Percentiles rank a stretch among this genome's conserved stretches.
These are phyloP conservation scores for Platismatia glauca DNA, from an alignment of 495 filamentous ascomycete genomes.

Conservation along the genomic window DNA sequence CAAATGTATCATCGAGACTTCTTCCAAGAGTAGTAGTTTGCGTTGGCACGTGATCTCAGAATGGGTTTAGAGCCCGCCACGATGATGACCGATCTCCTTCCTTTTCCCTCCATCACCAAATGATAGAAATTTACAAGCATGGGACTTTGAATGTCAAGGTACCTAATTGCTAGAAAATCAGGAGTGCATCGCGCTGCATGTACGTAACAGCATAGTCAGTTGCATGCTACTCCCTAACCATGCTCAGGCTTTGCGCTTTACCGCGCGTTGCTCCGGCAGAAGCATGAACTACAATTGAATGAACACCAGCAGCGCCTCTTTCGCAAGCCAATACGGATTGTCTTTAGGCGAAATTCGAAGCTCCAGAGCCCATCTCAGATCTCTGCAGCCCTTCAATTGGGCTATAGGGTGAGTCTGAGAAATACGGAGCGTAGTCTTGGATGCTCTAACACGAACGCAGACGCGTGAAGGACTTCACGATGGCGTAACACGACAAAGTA, in stretches of 20 bases:
- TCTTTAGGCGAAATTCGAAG: slow-evolving; percentile 49
- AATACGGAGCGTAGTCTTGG: neutral
- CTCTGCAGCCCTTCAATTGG: slow-evolving; percentile 48
- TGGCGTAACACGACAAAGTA: neutral
- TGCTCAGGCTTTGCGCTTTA: slow-evolving; percentile 63
- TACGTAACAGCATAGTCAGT: slow-evolving; percentile 29
- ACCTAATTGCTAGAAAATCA: slow-evolving; percentile 38
- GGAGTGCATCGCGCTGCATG: slow-evolving; percentile 56
- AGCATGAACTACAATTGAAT: slow-evolving; percentile 38
- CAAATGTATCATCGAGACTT: neutral
- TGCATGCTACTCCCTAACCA: slow-evolving; percentile 14
- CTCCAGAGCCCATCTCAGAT: slow-evolving; percentile 48
- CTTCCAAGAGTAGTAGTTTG: neutral
- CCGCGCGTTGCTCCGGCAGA: slow-evolving; percentile 58
- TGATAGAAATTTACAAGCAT: neutral
- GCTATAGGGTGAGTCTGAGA: slow-evolving; percentile 48
- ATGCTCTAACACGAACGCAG: slow-evolving; percentile 6
- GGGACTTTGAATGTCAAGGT: slow-evolving; percentile 34
- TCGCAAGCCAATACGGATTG: slow-evolving; percentile 40
- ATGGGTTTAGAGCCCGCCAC: neutral
- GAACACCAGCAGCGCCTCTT: slow-evolving; percentile 33
- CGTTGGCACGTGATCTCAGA: neutral
- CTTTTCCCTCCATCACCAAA: too few relatives aligned
- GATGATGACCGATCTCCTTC: too few relatives aligned
- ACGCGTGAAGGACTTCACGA: slow-evolving; percentile 9